A percentile compares a stretch with the other conserved stretches of the same genome.
Evolutionary conservation across 1,284 basidiomycete species (phyloP).

Genomic region (Leccinum griseonigrum): DNA sequence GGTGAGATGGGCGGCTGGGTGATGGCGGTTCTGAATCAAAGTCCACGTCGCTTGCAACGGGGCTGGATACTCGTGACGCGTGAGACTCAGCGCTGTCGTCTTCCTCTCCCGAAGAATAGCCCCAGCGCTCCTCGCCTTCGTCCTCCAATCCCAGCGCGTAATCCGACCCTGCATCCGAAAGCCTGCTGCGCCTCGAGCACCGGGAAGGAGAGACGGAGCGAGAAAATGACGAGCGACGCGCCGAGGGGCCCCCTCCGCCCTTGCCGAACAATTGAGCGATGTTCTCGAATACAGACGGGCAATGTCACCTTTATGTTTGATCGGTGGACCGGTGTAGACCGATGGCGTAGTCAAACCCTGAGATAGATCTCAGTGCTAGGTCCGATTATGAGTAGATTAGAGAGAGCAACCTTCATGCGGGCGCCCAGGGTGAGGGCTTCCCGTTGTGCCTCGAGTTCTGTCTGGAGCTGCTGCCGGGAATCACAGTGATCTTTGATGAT

Average conservation of each 20-base stretch:
- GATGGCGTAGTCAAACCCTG: conserved; percentile 27
- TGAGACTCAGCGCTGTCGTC: conserved; percentile 38
- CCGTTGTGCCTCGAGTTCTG: conserved; percentile 54
- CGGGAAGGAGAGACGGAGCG: conserved; percentile 51
- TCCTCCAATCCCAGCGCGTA: conserved; percentile 53
- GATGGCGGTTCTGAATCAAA: conserved; percentile 69
- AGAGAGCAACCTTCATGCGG: conserved; percentile 41
- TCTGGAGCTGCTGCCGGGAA: conserved; percentile 46
- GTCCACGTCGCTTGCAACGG: conserved; percentile 56
- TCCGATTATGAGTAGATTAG: conserved; percentile 1
- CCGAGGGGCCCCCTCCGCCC: conserved; percentile 38
- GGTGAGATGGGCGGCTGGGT: conserved; percentile 42
- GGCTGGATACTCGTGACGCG: conserved; percentile 32
- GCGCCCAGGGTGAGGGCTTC: conserved; percentile 44
- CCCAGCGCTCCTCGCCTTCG: conserved; percentile 69
- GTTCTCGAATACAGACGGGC: conserved; percentile 63
- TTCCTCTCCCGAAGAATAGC: conserved; percentile 76
- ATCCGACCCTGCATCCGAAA: conserved; percentile 59
- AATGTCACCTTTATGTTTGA: conserved; percentile 51
- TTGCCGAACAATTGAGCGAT: conserved; percentile 69
- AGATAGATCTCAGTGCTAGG: conserved; percentile 8
- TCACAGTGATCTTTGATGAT: conserved; percentile 50
- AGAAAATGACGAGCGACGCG: conserved; percentile 54
- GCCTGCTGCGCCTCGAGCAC: conserved; percentile 50
- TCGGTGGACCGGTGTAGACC: conserved; percentile 29